Conservation (phyloP, 1,139 yeast species). For the Protomyces inundatus region DNA sequence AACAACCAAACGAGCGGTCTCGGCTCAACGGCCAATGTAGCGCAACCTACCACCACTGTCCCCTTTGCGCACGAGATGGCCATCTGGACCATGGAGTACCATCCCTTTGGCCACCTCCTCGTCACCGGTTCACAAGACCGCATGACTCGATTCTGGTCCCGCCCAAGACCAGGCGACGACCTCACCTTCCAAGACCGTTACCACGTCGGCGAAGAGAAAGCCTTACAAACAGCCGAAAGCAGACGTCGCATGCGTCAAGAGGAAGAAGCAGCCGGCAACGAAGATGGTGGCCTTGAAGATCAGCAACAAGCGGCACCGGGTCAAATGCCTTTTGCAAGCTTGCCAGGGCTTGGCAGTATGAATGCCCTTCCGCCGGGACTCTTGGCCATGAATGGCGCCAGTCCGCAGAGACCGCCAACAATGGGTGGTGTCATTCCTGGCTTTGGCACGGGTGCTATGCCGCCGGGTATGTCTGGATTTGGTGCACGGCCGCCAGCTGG, state of each 20-base stretch:
- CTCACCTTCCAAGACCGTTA: constrained; percentile 76
- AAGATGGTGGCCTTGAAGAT: constrained; percentile 16
- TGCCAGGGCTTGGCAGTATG: constrained; percentile 15
- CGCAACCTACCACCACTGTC: constrained; percentile 45
- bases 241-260: background rate
- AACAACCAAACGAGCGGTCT: constrained; percentile 27
- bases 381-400: background rate
- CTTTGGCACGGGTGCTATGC: background rate
- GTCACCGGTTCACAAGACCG: constrained; percentile 93
- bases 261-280: constrained; percentile 14
- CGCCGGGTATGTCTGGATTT: background rate
- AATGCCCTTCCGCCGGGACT: background rate
- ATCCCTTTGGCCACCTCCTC: constrained; percentile 86
- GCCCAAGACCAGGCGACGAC: constrained; percentile 87
- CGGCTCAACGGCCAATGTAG: constrained; percentile 25
- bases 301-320: constrained; percentile 12
- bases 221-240: constrained; percentile 2
- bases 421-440: constrained; percentile 7
- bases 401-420: background rate
- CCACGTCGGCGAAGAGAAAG: constrained; percentile 39
- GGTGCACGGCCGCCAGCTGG: background rate
- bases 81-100: constrained; percentile 81
- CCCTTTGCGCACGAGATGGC: constrained; percentile 95
- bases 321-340: background rate
- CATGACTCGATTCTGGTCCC: constrained; percentile 90